phyloP scores from a whole-genome alignment of 2,329 filamentous ascomycete genomes.

The Colletotrichum sp. region DNA sequence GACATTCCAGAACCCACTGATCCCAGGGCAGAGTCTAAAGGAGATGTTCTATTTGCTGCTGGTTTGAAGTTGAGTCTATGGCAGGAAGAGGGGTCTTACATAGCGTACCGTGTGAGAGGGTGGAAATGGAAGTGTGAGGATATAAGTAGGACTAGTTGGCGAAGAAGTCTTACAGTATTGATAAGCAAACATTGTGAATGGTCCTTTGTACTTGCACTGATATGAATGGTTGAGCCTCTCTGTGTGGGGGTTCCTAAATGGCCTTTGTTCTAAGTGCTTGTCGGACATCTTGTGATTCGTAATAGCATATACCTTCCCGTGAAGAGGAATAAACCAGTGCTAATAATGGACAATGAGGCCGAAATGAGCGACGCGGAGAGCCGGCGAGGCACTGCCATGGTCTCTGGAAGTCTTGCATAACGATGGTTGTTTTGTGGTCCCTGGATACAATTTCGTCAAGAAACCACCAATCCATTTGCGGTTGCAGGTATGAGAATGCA shows the following conservation, averaged over 20 bases:
- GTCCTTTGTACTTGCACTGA: too few species aligned
- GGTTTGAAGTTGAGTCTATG: background rate
- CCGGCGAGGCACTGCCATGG: too few species aligned
- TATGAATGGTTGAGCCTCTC: background rate
- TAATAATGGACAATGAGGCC: background rate
- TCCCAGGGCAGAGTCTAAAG: background rate
- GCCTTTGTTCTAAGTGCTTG: background rate
- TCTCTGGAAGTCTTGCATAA: too few species aligned
- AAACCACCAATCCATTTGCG: background rate
- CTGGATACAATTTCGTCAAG: too few species aligned
- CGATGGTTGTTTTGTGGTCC: too few species aligned
- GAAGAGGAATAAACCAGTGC: background rate
- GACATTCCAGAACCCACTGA: background rate
- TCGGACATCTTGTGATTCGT: fast-evolving
- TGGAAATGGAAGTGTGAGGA: background rate
- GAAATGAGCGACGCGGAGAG: too few species aligned
- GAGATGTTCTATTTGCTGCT: background rate
- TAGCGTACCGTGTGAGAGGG: background rate
- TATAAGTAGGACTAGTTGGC: background rate
- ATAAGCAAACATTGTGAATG: too few species aligned
- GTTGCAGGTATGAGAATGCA: background rate
- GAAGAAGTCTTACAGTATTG: background rate
- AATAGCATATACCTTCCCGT: fast-evolving
- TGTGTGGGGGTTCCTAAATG: fast-evolving
- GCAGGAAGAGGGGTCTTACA: background rate